These are phyloP conservation scores for Verticillium tricorpus DNA, from an alignment of 2,329 filamentous ascomycete genomes.

Conservation along the genomic window DNA sequence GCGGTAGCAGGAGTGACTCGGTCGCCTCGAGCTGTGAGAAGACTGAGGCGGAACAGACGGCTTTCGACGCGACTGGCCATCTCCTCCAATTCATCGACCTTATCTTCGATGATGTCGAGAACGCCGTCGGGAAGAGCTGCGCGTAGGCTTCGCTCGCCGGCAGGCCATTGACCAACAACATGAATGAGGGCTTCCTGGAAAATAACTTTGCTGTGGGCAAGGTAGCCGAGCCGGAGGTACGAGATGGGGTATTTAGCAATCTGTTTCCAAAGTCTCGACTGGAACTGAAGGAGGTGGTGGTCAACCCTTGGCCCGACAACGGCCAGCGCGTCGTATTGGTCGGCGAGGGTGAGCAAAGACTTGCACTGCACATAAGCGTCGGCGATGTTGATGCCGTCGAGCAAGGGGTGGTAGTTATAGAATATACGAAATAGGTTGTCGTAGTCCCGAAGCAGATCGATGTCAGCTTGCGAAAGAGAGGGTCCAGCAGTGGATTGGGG, in stretches of 20 bases:
- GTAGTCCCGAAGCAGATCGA: conserved; percentile 84
- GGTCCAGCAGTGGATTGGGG: conserved; percentile 22
- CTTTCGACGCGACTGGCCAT: conserved; percentile 74
- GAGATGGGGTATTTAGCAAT: conserved; percentile 94
- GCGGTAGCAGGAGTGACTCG: conserved; percentile 73
- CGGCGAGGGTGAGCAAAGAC: conserved; percentile 79
- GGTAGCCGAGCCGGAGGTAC: conserved; percentile 84
- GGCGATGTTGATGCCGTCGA: conserved; percentile 85
- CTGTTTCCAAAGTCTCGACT: conserved; percentile 87
- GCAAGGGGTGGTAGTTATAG: conserved; percentile 82
- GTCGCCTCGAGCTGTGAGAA: conserved; percentile 77
- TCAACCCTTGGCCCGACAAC: conserved; percentile 88
- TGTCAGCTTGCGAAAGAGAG: conserved; percentile 53
- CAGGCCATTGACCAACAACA: conserved; percentile 91
- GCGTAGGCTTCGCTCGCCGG: conserved; percentile 71
- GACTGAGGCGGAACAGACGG: conserved; percentile 73
- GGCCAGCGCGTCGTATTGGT: conserved; percentile 86
- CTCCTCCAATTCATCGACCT: conserved; percentile 87
- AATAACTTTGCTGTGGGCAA: conserved; percentile 77
- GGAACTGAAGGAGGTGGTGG: conserved; percentile 90
- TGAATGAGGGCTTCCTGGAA: conserved; percentile 88
- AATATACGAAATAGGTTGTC: conserved; percentile 94
- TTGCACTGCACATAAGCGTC: conserved; percentile 94
- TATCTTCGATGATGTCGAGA: conserved; percentile 88
- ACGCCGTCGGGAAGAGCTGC: conserved; percentile 69